phyloP scores from a whole-genome alignment of 176 grass and related monocot species.

The Bromus sterilis region DNA sequence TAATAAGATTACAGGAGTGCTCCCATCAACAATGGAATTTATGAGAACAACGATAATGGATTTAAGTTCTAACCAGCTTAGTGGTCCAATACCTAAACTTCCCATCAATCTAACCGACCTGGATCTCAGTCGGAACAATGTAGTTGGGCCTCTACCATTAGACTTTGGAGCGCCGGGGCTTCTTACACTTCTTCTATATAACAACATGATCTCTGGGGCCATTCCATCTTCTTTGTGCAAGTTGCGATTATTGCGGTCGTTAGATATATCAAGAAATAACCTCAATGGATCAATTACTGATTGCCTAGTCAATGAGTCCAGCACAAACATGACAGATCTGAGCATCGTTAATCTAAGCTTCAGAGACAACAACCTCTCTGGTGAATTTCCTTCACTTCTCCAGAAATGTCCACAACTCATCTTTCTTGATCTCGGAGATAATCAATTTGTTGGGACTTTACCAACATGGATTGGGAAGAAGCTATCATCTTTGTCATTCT shows the following conservation, averaged over 20 bases:
- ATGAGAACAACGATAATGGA: neutral
- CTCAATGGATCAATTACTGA: neutral
- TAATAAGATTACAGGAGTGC: conserved; percentile 4
- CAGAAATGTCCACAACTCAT: neutral
- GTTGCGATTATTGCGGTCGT: fast-evolving
- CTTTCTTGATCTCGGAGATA: neutral
- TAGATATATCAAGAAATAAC: neutral
- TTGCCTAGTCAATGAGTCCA: neutral
- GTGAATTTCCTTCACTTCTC: neutral
- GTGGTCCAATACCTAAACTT: neutral
- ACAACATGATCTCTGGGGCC: neutral
- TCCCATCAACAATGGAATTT: neutral
- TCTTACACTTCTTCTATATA: neutral
- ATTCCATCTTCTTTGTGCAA: neutral
- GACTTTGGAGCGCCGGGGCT: neutral
- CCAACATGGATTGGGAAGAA: neutral
- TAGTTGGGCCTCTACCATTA: neutral
- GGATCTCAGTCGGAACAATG: neutral
- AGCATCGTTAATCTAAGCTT: neutral
- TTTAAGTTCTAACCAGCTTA: neutral
- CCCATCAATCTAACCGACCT: neutral
- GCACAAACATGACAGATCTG: neutral
- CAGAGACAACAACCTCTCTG: neutral
- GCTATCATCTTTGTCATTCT: neutral
- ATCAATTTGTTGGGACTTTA: neutral